Evolutionary conservation across 768 basidiomycete genomes (phyloP).

Genomic region (Leucocoprinus birnbaumii): DNA sequence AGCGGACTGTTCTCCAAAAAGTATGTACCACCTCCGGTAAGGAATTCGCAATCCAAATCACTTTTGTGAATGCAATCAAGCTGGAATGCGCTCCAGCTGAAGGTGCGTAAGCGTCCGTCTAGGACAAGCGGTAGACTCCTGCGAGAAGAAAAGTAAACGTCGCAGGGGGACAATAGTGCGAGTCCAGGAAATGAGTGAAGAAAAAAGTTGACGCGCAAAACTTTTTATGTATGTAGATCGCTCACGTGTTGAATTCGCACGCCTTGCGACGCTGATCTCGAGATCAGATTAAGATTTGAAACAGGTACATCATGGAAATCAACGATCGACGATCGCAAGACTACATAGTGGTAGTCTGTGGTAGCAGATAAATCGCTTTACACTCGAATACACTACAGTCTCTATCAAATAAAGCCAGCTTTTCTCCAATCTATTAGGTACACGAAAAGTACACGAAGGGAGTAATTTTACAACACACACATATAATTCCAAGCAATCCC

Average conservation of each 20-base stretch:
- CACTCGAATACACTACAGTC: no score
- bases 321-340: no score
- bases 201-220: not conserved
- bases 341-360: no score
- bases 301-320: no score
- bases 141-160: slow-evolving; percentile 8
- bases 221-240: not conserved
- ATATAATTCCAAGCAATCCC: not conserved
- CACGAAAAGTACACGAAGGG: not conserved
- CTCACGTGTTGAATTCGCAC: slow-evolving; percentile 7
- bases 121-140: slow-evolving; percentile 13
- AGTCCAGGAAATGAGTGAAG: slow-evolving; percentile 7
- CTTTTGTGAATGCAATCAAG: not conserved
- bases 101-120: not conserved
- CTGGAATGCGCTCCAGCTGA: slow-evolving; percentile 14
- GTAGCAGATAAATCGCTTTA: no score
- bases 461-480: not conserved
- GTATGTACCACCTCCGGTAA: slow-evolving; percentile 8
- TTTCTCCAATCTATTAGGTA: slow-evolving; percentile 1
- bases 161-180: slow-evolving; percentile 13
- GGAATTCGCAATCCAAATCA: slow-evolving; percentile 10
- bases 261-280: not conserved
- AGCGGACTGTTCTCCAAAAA: not conserved
- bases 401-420: not conserved
- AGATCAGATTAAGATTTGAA: no score